Evolutionary conservation across 148 eudicot genomes (phyloP).

Genomic region (Rhododendron griersonianum): DNA sequence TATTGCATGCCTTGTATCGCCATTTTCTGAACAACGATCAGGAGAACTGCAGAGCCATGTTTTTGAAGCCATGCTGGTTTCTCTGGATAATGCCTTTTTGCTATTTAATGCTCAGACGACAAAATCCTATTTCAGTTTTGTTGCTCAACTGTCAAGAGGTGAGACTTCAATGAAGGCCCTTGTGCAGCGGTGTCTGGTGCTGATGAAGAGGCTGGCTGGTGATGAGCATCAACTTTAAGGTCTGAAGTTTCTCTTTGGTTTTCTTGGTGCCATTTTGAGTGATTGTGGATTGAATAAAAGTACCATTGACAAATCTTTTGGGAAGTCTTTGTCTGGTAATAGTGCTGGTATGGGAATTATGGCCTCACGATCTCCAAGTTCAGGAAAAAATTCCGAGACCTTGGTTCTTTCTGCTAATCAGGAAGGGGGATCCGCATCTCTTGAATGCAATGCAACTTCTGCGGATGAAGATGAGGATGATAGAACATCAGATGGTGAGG

Average conservation of each 20-base stretch:
- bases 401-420: slow-evolving; percentile 68
- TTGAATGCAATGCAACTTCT: slow-evolving; percentile 96
- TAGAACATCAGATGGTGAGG: slow-evolving; percentile 97
- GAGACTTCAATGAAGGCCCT: slow-evolving; percentile 65
- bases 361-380: slow-evolving; percentile 48
- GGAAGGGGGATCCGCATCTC: slow-evolving; percentile 59
- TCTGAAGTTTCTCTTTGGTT: slow-evolving; percentile 68
- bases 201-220: slow-evolving; percentile 78
- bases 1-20: slow-evolving; percentile 52
- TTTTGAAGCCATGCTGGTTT: slow-evolving; percentile 59
- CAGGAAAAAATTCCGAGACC: slow-evolving; percentile 64
- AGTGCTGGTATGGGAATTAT: slow-evolving; percentile 36
- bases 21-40: slow-evolving; percentile 40
- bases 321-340: slow-evolving; percentile 45
- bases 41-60: slow-evolving; percentile 61
- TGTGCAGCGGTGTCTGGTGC: slow-evolving; percentile 50
- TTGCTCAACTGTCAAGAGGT: slow-evolving; percentile 72
- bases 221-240: slow-evolving; percentile 82
- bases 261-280: slow-evolving; percentile 52
- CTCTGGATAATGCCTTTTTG: slow-evolving; percentile 69
- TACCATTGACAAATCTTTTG: slow-evolving; percentile 40
- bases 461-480: slow-evolving; percentile 99
- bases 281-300: slow-evolving; percentile 59
- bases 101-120: slow-evolving; percentile 63
- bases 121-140: slow-evolving; percentile 62